These are phyloP conservation scores for Wickerhamiella sorbophila DNA, from an alignment of 805 yeast species.

Conservation along the genomic window DNA sequence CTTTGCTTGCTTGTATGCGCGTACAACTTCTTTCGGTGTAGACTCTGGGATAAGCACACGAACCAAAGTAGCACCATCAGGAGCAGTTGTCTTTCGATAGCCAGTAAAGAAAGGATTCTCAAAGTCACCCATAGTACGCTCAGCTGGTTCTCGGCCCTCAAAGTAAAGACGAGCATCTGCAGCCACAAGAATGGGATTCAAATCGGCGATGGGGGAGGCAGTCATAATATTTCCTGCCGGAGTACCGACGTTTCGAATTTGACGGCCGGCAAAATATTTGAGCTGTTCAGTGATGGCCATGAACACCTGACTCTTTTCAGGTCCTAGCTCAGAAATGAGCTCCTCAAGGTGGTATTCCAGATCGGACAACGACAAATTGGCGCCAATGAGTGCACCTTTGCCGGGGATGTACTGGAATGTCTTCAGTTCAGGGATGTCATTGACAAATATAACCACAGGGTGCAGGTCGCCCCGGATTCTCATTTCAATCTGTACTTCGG, in stretches of 20 bases:
- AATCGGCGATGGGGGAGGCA: conserved; percentile 36
- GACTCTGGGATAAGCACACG: conserved; percentile 31
- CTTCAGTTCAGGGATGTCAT: conserved; percentile 31
- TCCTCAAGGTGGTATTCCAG: conserved; percentile 28
- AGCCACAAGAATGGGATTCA: conserved; percentile 34
- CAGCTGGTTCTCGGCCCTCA: conserved; percentile 23
- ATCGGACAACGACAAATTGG: conserved; percentile 29
- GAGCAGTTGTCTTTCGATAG: conserved; percentile 30
- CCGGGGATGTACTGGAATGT: conserved; percentile 26
- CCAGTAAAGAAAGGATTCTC: conserved; percentile 29
- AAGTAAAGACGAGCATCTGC: conserved; percentile 29
- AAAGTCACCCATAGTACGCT: conserved; percentile 25
- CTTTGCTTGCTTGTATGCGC: conserved; percentile 33
- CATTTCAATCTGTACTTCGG: conserved; percentile 35
- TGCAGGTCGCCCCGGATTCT: conserved; percentile 32
- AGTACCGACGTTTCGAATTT: conserved; percentile 36
- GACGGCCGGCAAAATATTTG: conserved; percentile 36
- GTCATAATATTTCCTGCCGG: conserved; percentile 38
- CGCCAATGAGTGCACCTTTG: conserved; percentile 31
- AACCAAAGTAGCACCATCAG: conserved; percentile 26
- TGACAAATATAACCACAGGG: conserved; percentile 29
- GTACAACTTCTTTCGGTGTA: conserved; percentile 26
- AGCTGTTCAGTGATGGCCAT: conserved; percentile 29
- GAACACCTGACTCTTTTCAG: conserved; percentile 26
- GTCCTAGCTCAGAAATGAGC: conserved; percentile 16